Evolutionary conservation across 2,329 filamentous ascomycete species (phyloP), one percentile per base, ranked within the genome.

Genomic region (Stagonosporopsis vannaccii): DNA sequence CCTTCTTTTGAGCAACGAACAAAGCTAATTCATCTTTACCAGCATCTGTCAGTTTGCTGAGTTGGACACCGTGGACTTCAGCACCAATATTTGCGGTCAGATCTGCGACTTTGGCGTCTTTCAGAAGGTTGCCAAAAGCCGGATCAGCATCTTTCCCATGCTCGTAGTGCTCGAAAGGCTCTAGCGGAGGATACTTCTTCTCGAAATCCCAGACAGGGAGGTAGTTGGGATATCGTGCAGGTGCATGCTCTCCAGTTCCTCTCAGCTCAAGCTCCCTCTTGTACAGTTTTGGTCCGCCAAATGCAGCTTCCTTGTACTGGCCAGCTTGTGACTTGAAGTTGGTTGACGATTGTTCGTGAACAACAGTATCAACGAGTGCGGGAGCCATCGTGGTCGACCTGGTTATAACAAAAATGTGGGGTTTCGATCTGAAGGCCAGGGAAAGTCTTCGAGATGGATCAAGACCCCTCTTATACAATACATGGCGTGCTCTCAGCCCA

Each of bases 11-110:
- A 11, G 90, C 87, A 11, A 92, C 88, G 60, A 89, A 87, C 20
- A 88, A 84, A 1, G 91, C 90, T 5, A 94, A 82, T 73, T 94
- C 88, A 67, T 93, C 88, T 71, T 91, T 92, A 50, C 87, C 90
- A 15, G 87, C 85, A 39, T 86, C 77, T 49, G 79, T 85, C 12
- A 94, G 81, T 59, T 83, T 81, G 77, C 85, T 90, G 26, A 94
- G 79, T 75, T 94, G 90, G 26, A 93, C 79, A 33, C 89, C 89
- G 4, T 78, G 80, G 28, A 94, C 80, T 69, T 92, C 90, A 15
- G 88, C 86, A 53, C 90, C 90, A 62, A 90, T 92, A 42, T 84
- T 87, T 1, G 89, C 89, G 1, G 90, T 92, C 33, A 93, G 77
- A 20, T 92, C 80, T 11, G 78, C 81, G 37, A 87, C 77, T 28